Evolutionary conservation across 257 asterid genomes (phyloP).

Genomic region (Solanum tacnaense): DNA sequence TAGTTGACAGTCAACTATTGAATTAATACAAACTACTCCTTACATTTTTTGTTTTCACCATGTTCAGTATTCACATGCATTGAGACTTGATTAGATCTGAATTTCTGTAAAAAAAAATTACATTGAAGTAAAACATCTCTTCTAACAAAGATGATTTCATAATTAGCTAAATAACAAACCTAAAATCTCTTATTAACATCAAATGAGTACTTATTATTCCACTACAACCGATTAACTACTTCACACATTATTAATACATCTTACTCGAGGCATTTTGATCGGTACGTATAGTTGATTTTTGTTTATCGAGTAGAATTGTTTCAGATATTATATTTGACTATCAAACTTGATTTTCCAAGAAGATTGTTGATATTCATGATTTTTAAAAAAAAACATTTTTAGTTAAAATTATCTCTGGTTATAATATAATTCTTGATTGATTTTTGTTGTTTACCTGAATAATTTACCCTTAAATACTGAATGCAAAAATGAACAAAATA

Average conservation of each 20-base stretch:
- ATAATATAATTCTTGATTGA: background rate
- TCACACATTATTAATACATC: background rate
- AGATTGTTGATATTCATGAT: background rate
- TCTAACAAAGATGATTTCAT: background rate
- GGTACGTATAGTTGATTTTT: background rate
- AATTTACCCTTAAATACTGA: background rate
- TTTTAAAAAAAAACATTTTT: background rate
- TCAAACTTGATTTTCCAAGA: background rate
- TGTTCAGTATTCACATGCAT: fast-evolving
- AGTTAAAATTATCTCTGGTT: background rate
- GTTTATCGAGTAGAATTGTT: background rate
- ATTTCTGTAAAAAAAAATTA: background rate
- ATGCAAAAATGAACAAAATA: background rate
- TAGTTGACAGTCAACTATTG: background rate
- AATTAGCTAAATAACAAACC: background rate
- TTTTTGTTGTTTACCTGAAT: background rate
- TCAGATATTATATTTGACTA: background rate
- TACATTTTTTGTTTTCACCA: background rate
- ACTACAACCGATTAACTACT: background rate
- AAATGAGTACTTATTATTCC: background rate
- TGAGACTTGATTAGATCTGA: background rate
- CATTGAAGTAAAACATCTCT: background rate
- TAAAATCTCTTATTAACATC: background rate
- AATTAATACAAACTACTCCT: no score
- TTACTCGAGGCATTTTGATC: background rate